Evolutionary conservation across 2,329 filamentous ascomycete genomes (phyloP).

Genomic region (Fusarium metavorans): DNA sequence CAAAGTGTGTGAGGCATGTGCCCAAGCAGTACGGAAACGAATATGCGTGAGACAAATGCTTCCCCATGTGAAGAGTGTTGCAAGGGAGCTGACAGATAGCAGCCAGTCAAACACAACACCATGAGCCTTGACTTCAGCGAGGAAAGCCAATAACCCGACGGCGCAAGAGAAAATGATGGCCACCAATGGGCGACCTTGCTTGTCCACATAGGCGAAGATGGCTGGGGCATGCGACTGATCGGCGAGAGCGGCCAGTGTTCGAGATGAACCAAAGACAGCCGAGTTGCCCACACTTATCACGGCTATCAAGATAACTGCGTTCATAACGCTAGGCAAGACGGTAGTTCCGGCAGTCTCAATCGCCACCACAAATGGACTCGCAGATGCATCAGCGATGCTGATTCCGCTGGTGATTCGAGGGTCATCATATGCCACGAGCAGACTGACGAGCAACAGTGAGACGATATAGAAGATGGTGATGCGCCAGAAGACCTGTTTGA

Average conservation of each 20-base stretch:
- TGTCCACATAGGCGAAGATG: constrained; percentile 84
- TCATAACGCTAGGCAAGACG: constrained; percentile 88
- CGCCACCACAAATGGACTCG: constrained; percentile 93
- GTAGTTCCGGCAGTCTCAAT: constrained; percentile 87
- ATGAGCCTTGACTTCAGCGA: constrained; percentile 73
- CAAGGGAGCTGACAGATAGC: constrained; percentile 77
- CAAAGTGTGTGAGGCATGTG: constrained; percentile 72
- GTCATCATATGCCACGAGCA: constrained; percentile 82
- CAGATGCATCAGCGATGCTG: constrained; percentile 72
- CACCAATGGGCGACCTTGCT: constrained; percentile 80
- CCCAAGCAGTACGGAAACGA: constrained; percentile 86
- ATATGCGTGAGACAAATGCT: constrained; percentile 92
- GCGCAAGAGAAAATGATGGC: constrained; percentile 75
- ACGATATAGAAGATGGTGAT: constrained; percentile 92
- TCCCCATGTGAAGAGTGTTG: constrained; percentile 81
- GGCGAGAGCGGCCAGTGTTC: constrained; percentile 88
- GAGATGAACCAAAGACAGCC: constrained; percentile 90
- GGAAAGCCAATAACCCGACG: constrained; percentile 80
- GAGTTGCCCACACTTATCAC: constrained; percentile 93
- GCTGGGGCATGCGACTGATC: constrained; percentile 86
- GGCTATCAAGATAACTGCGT: constrained; percentile 91
- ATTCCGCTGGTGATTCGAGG: constrained; percentile 68
- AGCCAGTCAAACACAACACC: constrained; percentile 81
- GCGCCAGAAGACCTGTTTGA: constrained; percentile 96
- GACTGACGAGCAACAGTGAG: constrained; percentile 81